Evolutionary conservation across 1,139 yeast genomes (phyloP).

Genomic region (Candida labiduridarum): DNA sequence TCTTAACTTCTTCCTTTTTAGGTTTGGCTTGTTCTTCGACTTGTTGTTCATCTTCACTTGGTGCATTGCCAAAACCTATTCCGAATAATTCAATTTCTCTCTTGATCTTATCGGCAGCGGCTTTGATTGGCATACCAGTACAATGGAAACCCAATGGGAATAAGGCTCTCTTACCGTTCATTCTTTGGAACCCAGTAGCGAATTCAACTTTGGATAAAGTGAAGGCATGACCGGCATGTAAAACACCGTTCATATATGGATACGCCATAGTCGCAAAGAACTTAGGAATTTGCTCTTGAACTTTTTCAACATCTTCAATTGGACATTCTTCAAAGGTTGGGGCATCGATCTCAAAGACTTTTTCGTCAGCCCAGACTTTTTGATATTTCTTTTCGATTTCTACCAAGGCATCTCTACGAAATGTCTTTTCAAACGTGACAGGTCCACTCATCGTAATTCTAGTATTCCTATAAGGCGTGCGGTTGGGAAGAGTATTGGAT

Average conservation of each 20-base stretch:
- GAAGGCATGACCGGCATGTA: constrained; percentile 97
- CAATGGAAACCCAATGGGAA: constrained; percentile 99
- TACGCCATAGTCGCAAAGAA: constrained; percentile 94
- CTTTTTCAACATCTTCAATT: constrained; percentile 63
- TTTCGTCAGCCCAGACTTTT: constrained; percentile 81
- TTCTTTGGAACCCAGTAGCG: constrained; percentile 91
- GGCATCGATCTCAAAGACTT: constrained; percentile 84
- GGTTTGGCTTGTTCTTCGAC: constrained; percentile 40
- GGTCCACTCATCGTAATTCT: constrained; percentile 41
- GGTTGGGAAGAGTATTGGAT: not conserved
- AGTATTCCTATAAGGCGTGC: not conserved
- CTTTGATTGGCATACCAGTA: constrained; percentile 98
- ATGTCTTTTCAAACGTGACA: constrained; percentile 57
- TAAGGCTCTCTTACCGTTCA: constrained; percentile 89
- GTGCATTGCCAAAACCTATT: constrained; percentile 70
- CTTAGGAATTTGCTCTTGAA: constrained; percentile 82
- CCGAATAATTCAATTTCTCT: constrained; percentile 95
- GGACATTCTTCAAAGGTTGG: constrained; percentile 72
- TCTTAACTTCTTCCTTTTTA: constrained; percentile 38
- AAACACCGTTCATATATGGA: constrained; percentile 98
- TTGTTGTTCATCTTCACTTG: constrained; percentile 54
- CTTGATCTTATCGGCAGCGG: constrained; percentile 93
- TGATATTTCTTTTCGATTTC: constrained; percentile 91
- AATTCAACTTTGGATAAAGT: constrained; percentile 95
- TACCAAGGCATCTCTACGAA: constrained; percentile 91